Evolutionary conservation across 2,329 filamentous ascomycete genomes (phyloP), one percentile per base, ranked within the genome.

Genomic region (Clonostachys sp.): DNA sequence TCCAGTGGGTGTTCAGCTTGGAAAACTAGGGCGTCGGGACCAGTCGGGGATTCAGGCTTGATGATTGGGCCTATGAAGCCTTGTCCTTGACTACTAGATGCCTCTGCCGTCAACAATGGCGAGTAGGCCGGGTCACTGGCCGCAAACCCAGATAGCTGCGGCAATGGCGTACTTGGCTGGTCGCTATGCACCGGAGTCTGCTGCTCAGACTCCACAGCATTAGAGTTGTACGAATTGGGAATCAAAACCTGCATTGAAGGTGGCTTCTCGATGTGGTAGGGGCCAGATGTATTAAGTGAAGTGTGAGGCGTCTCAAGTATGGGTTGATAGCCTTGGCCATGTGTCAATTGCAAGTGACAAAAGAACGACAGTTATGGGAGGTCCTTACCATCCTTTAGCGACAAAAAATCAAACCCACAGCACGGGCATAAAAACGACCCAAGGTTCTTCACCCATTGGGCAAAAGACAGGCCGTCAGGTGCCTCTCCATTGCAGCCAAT

Each of bases 301-400:
- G 53, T 53, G 5, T 56, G 42, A 12, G 54, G 52, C 24, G 57
- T 47, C 36, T 53, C 52, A 6, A 57, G 55, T 20, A 69, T 49
- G 18, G 60, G 53, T 47, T 66, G 60, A 47, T 71, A 71, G 14
- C 61, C 68, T 70, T 57, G 35, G 17, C 12, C 10, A 38, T 14
- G 20, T 40, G 48, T 51, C 20, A 51, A 47, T 24, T 30, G 20
- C n/a, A 17, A 34, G 9, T 35, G 17, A 12, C 12, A 24, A n/a
- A 4, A 24, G 24, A 12, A n/a, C 8, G 14, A 24, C 6, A 18
- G 6, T 18, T 38, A 24, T 42, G 34, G n/a, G 39, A 12, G 12
- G 36, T n/a, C 45, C 64, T 45, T 58, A 70, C 67, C 61, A 44
- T 62, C 58, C n/a, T 55, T 44, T 12, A 58, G 56, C 46, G 55